A percentile compares a stretch with the other conserved stretches of the same genome.
phyloP scores from a whole-genome alignment of 345 rosid genomes.

The Brassica rapa region DNA sequence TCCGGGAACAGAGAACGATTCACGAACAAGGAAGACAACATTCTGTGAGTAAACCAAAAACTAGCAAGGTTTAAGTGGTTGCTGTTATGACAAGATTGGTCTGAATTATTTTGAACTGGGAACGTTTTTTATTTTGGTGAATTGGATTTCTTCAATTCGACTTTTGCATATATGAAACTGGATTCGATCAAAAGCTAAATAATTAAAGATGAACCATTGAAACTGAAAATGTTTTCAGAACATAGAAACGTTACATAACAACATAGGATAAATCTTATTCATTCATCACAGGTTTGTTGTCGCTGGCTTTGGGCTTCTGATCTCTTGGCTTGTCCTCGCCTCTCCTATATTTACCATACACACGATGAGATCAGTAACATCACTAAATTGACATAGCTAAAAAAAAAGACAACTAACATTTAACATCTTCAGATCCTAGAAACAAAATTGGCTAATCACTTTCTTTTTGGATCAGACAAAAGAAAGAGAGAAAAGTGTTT shows the following conservation, averaged over 20 bases:
- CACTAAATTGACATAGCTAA: background rate
- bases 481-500: background rate
- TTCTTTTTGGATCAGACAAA: background rate
- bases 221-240: background rate
- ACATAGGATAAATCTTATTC: background rate
- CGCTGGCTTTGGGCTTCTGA: constrained; percentile 83
- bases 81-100: too few species aligned
- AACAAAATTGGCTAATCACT: background rate
- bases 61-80: too few species aligned
- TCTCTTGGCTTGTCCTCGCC: constrained; percentile 94
- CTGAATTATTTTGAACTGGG: too few species aligned
- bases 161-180: background rate
- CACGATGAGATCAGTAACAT: background rate
- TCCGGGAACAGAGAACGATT: too few species aligned
- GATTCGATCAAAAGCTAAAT: background rate
- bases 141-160: background rate
- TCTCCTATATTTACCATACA: constrained; percentile 54
- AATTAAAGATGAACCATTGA: background rate
- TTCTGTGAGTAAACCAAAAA: too few species aligned
- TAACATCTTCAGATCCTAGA: background rate
- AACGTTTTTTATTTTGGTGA: background rate
- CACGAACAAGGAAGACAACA: too few species aligned
- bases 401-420: background rate
- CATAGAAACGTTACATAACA: background rate
- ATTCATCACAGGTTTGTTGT: constrained; percentile 96